Base-by-base conservation (phyloP, 73 alveolate genomes). In the Stentor roeselii region DNA sequence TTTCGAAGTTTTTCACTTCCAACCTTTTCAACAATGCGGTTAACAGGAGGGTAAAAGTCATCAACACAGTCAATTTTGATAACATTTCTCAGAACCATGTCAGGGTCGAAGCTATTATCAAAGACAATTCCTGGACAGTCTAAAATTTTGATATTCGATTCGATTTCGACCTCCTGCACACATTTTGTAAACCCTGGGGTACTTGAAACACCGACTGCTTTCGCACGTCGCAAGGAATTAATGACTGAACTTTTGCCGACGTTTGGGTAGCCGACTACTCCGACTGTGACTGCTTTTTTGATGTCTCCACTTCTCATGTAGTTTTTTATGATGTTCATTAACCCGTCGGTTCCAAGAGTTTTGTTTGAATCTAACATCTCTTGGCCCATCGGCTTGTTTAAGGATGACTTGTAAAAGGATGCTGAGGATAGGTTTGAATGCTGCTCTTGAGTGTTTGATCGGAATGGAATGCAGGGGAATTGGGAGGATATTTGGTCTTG, bases 91-190 rank as follows among this genome's bases (percentile, higher is more conserved):
- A 97, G 88, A 34, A 97, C 95, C 76, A 88, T 80, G 78, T 87
- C 82, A 59, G 92, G 92, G 84, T 95, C 91, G 21, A 91, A 94
- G 75, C 87, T 85, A 42, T 83, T 58, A 50, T 85, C 92, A 82
- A 96, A 90, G 36, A 97, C 99, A 39, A 97, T 98, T 39, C 99
- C 99, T 59, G 99, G 99, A 61, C 98, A 96, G 86, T 97, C 99
- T 38, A 97, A 85, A 82, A 97, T 82, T 60, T 91, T 95, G 34
- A 97, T 94, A 80, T 97, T 91, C 83, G 91, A 91, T 89, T 97
- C 99, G 37, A 97, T 92, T 78, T 94, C 86, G 38, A 97, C 98
- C 89, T 97, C 99, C 89, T 97, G 98, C 77, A 95, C 86, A n/a
- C 95, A 94, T 75, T 95, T 97, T 4, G 99, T 97, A 82, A 92